phyloP scores from a whole-genome alignment of 1,284 basidiomycete genomes.

The Takashimella koratensis region DNA sequence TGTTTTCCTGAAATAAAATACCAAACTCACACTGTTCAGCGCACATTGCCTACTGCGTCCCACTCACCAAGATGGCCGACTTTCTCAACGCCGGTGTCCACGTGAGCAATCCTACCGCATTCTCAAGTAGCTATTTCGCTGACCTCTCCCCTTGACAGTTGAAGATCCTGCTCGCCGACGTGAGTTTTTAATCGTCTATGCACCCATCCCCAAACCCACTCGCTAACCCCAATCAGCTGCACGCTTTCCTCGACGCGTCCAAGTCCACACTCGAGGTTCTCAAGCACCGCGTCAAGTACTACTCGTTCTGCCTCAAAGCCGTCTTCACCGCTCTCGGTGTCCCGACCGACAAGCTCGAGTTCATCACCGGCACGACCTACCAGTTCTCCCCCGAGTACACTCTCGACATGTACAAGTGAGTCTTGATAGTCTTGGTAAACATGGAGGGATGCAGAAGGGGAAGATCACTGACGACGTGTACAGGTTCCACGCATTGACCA shows the following conservation, averaged over 20 bases:
- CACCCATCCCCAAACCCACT: neutral
- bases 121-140: neutral
- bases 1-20: neutral
- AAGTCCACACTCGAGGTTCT: conserved; percentile 97
- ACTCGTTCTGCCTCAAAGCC: conserved; percentile 73
- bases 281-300: conserved; percentile 84
- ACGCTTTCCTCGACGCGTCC: conserved; percentile 96
- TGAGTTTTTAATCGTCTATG: conserved; percentile 38
- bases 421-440: neutral
- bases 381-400: conserved; percentile 90
- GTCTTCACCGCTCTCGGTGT: conserved; percentile 87
- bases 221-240: conserved; percentile 65
- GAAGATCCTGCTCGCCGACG: conserved; percentile 80
- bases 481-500: conserved; percentile 76
- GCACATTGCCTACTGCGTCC: conserved; percentile 95
- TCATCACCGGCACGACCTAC: conserved; percentile 77
- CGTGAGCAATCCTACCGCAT: conserved; percentile 50
- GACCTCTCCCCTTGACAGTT: conserved; percentile 53
- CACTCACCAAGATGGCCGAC: conserved; percentile 93
- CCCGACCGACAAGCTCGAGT: conserved; percentile 75
- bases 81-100: conserved; percentile 88
- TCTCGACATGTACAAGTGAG: conserved; percentile 78
- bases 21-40: conserved; percentile 54
- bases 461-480: neutral
- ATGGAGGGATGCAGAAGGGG: neutral